Base-by-base conservation (phyloP, 176 grass and related monocot genomes). In the Olyra latifolia region DNA sequence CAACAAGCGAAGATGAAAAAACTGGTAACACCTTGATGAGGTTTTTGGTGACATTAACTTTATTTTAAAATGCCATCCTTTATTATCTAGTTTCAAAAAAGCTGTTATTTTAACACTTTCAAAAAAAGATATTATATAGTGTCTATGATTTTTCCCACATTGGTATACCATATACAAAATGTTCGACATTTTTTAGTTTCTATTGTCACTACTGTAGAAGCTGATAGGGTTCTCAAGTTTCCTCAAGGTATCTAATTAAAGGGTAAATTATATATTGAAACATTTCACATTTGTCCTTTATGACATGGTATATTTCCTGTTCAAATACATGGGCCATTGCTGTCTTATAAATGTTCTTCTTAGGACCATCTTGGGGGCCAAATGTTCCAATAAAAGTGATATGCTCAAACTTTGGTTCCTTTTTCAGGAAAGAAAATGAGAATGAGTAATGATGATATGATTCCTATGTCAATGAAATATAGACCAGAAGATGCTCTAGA, bases 1-100 rank as follows among this genome's bases (percentile, higher is more conserved):
- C 85, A 81, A 77, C 74, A 70, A 90, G 85, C 22, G 90, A 93
- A 86, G 87, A 93, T 27, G 75, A 48, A 66, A 91, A 90, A 84
- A 79, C 58, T 66, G 93, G 93, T 93, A 86, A 89, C 66, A 76
- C 65, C 70, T 81, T 8, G 50, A 70, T 39, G 69, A 62, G 11
- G 75, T 71, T 41, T 69, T 80, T 10, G 59, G 24, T 45, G 82
- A 32, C 10, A 66, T 58, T 8, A 28, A 48, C 32, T 72, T 66
- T 48, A 30, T 68, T 13, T 12, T 83, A 23, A 25, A 24, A 52
- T 42, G 57, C 6, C 71, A 69, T 58, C 15, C 2, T 88, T 83
- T 57, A 24, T 76, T 3, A 16, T 71, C 19, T 25, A 23, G 32
- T 35, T 2, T 35, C 32, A 35, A 35, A 35, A 35, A 4, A 35